Percentiles rank a stretch among this genome's conserved stretches.
These are phyloP conservation scores for Calophaca sinica DNA, from an alignment of 306 rosid genomes.

Conservation along the genomic window DNA sequence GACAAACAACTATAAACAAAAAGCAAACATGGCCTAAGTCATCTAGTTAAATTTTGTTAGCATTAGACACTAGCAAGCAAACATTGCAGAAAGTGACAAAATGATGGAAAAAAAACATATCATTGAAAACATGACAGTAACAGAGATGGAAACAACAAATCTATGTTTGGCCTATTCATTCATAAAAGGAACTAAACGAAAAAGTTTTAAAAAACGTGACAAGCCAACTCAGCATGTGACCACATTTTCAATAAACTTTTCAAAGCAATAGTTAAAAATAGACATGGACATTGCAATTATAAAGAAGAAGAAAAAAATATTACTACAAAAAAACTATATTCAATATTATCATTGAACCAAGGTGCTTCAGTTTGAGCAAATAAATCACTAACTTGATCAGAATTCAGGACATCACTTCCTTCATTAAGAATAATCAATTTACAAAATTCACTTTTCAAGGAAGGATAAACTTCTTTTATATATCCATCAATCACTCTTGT, in stretches of 20 bases:
- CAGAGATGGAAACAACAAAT: neutral
- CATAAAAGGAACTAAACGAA: neutral
- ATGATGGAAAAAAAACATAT: neutral
- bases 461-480: constrained; percentile 20
- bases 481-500: constrained; percentile 1
- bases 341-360: constrained; percentile 2
- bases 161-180: too few relatives aligned
- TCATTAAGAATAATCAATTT: constrained; percentile 41
- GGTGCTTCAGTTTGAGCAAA: neutral
- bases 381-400: constrained; percentile 21
- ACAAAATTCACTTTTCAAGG: constrained; percentile 30
- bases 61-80: too few relatives aligned
- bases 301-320: too few relatives aligned
- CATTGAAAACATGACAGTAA: neutral
- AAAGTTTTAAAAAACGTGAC: neutral
- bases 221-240: neutral
- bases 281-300: neutral
- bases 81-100: too few relatives aligned
- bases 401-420: constrained; percentile 10
- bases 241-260: neutral
- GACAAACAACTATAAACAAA: too few relatives aligned
- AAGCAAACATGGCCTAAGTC: too few relatives aligned
- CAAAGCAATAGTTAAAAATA: neutral
- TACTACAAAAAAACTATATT: neutral
- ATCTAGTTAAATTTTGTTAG: too few relatives aligned